Conservation (phyloP, 768 basidiomycete genomes). For the Baorangia bicolor region DNA sequence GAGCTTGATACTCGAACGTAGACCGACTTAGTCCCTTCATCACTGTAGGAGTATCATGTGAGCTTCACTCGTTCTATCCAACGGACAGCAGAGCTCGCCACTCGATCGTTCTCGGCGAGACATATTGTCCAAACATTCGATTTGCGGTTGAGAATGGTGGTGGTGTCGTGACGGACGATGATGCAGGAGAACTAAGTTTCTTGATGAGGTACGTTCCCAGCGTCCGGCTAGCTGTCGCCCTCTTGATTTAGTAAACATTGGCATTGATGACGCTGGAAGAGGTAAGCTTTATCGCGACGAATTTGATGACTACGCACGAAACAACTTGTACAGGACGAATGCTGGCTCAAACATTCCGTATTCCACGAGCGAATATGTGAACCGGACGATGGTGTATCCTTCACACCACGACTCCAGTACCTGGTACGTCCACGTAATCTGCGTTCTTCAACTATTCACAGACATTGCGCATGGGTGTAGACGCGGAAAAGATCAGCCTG, state of each 20-base stretch:
- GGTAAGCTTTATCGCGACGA: conserved; percentile 66
- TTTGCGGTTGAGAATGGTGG: conserved; percentile 65
- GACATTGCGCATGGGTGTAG: conserved; percentile 32
- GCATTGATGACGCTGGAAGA: conserved; percentile 40
- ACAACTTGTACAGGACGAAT: conserved; percentile 86
- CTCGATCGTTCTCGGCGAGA: conserved; percentile 74
- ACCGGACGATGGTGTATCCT: conserved; percentile 67
- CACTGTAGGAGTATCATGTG: no score
- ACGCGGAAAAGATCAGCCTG: conserved; percentile 54
- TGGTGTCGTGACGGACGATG: conserved; percentile 40
- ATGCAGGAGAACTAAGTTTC: conserved; percentile 56
- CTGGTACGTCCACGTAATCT: conserved; percentile 38
- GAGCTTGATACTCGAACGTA: no score
- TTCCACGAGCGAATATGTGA: conserved; percentile 70
- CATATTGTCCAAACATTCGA: conserved; percentile 54
- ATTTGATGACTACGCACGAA: conserved; percentile 41
- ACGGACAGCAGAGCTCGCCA: no score
- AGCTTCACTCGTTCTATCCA: no score
- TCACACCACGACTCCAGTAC: conserved; percentile 64
- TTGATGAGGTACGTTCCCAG: conserved; percentile 58
- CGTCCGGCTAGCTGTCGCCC: not conserved
- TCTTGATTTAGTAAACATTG: not conserved
- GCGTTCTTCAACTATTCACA: not conserved
- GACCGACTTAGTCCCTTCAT: no score
- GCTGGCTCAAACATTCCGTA: conserved; percentile 89